Base-by-base conservation (phyloP, 2,329 filamentous ascomycete species). In the Xylaria hypoxylon region DNA sequence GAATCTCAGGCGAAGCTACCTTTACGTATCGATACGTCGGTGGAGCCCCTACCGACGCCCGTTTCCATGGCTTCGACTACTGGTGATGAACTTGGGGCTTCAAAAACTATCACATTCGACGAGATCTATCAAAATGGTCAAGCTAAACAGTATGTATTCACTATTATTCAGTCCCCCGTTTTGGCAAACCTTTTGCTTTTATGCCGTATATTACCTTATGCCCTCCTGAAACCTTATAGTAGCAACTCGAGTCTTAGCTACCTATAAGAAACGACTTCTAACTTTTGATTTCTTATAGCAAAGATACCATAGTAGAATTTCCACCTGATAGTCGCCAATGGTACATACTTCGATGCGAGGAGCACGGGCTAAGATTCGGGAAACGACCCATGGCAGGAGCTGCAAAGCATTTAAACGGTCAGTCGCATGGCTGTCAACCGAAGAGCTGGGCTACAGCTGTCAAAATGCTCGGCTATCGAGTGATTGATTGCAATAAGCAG, bases 331-430 rank as follows among this genome's bases (percentile, higher is more conserved):
- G 64, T 79, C 72, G 62, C 77, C 77, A 74, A 4, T 81, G 73
- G 69, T 82, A 80, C 59, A 80, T 82, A 5, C 62, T 81, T 2
- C 78, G 76, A 59, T 82, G 80, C 70, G 78, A 80, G 38, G 74
- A 80, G 57, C 80, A 82, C 19, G 58, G 67, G 0, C 71, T 80
- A 7, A 78, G 79, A 26, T 82, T 82, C 65, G 77, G 73, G 11
- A 62, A 63, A 11, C 75, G 77, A 38, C 76, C 80, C 0, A 62
- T 81, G 1, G 59, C 66, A 6, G 80, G 79, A 19, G 80, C 80
- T 1, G 79, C 79, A 0, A 81, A 80, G 60, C 80, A 82, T 53
- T 69, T 82, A 0, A 73, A 74, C 45, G 73, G 77, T 22, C 64
- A 65, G 5, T 58, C 71, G 15, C 80, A 81, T 42, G 74, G 73